These are phyloP conservation scores for Sindora glabra DNA, from an alignment of 306 rosid species.

Conservation along the genomic window DNA sequence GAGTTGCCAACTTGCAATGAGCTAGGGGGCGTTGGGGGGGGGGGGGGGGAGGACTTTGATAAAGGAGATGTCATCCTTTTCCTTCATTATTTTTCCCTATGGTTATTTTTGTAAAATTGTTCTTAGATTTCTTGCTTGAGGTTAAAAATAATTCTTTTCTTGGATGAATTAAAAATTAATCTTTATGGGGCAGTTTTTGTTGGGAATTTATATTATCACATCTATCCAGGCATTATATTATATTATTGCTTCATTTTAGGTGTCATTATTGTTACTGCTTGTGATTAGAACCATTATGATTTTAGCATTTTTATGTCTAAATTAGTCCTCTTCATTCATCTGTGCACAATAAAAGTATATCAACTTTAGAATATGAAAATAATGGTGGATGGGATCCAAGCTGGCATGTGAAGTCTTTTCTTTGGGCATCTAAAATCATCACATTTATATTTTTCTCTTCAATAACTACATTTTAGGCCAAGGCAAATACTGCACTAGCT, in stretches of 20 bases:
- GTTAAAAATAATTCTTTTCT: background rate
- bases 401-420: slow-evolving; percentile 24
- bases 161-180: background rate
- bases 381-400: slow-evolving; percentile 27
- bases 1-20: too few relatives aligned
- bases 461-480: slow-evolving; percentile 18
- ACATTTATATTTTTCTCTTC: slow-evolving; percentile 7
- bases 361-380: slow-evolving; percentile 10
- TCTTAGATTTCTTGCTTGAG: background rate
- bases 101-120: background rate
- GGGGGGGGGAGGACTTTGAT: too few relatives aligned
- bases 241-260: slow-evolving; percentile 11
- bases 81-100: too few relatives aligned
- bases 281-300: too few relatives aligned
- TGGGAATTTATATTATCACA: too few relatives aligned
- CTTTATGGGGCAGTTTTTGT: background rate
- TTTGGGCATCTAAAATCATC: slow-evolving; percentile 9
- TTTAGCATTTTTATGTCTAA: too few relatives aligned
- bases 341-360: too few relatives aligned
- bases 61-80: too few relatives aligned
- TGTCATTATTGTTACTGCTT: slow-evolving; percentile 8
- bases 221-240: too few relatives aligned
- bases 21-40: too few relatives aligned
- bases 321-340: too few relatives aligned
- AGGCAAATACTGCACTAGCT: slow-evolving; percentile 14